These are phyloP conservation scores for Pleurotus cornucopiae DNA, from an alignment of 768 basidiomycete species.

Conservation along the genomic window DNA sequence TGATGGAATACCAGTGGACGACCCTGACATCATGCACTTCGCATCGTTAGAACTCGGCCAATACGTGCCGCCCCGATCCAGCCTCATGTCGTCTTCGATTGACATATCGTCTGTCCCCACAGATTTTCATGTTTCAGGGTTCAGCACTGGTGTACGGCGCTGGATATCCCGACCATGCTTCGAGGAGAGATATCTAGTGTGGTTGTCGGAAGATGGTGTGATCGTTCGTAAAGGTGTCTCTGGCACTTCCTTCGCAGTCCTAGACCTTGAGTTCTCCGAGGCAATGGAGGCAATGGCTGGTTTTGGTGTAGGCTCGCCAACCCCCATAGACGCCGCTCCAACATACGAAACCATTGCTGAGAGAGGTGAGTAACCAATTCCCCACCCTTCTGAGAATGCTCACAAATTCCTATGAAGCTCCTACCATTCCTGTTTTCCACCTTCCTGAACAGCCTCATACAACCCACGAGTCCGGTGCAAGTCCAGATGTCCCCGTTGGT, in stretches of 20 bases:
- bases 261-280: conserved; percentile 69
- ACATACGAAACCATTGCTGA: background rate
- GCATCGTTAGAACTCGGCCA: conserved; percentile 8
- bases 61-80: background rate
- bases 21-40: conserved; percentile 14
- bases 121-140: conserved; percentile 21
- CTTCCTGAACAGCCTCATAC: too few species aligned
- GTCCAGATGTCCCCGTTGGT: conserved; percentile 4
- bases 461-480: too few species aligned
- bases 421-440: background rate
- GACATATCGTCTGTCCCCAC: conserved; percentile 1
- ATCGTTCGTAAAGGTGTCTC: conserved; percentile 37
- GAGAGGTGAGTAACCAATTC: too few species aligned
- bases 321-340: conserved; percentile 13
- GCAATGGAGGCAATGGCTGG: conserved; percentile 62
- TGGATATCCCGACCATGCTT: conserved; percentile 76
- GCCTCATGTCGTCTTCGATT: background rate
- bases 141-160: conserved; percentile 55
- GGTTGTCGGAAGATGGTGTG: conserved; percentile 34
- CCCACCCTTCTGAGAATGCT: too few species aligned
- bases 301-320: conserved; percentile 29
- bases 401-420: too few species aligned
- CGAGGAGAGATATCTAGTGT: conserved; percentile 64
- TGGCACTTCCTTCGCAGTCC: conserved; percentile 54
- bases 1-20: conserved; percentile 7